A percentile compares a stretch with the other conserved stretches of the same genome.
These are phyloP conservation scores for Jasminum sambac DNA, from an alignment of 257 asterid genomes.

Conservation along the genomic window DNA sequence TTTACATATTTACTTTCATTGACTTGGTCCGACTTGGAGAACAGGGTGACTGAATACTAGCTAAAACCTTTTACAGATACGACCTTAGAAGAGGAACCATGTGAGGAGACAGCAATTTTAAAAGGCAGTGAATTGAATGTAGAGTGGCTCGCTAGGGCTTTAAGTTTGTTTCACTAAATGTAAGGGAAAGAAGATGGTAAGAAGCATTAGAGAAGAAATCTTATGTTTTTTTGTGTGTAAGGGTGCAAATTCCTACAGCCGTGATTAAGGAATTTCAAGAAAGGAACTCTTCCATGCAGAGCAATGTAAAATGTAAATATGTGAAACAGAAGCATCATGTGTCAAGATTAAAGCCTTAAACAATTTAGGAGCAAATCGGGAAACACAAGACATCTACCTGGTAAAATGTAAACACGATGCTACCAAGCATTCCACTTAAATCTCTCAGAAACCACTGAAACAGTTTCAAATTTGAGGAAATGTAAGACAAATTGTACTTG, in stretches of 20 bases:
- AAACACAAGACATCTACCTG: slow-evolving; percentile 52
- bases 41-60: background rate
- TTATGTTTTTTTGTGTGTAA: too few species aligned
- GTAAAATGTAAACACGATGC: slow-evolving; percentile 82
- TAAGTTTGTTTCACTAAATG: too few species aligned
- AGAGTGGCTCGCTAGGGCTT: too few species aligned
- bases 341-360: background rate
- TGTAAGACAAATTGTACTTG: slow-evolving; percentile 8
- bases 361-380: slow-evolving; percentile 1
- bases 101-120: too few species aligned
- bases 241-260: too few species aligned
- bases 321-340: background rate
- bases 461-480: slow-evolving; percentile 21
- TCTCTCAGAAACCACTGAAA: slow-evolving; percentile 94
- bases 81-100: too few species aligned
- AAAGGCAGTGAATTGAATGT: too few species aligned
- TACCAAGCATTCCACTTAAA: slow-evolving; percentile 97
- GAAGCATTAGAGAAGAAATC: too few species aligned
- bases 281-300: background rate
- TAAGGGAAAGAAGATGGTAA: too few species aligned
- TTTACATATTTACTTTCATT: background rate
- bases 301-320: background rate
- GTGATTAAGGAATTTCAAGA: background rate
- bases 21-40: background rate
- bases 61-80: too few species aligned